Conservation (phyloP, 805 yeast genomes). For the Yamadazyma akitaensis region DNA sequence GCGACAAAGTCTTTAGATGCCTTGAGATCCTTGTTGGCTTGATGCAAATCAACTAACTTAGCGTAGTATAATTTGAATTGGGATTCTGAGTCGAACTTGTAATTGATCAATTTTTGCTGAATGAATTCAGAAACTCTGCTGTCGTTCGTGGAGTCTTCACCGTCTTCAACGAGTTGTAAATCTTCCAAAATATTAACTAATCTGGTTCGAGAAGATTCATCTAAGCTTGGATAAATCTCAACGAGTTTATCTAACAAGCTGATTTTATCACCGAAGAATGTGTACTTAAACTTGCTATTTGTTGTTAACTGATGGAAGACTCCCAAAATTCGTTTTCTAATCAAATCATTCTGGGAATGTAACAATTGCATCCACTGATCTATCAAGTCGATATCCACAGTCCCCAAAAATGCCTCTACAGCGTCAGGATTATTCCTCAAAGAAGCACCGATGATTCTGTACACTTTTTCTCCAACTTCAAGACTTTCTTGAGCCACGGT, state of each 20-base stretch:
- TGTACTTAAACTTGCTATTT: conserved; percentile 28
- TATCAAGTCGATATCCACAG: conserved; percentile 18
- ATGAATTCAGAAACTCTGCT: conserved; percentile 28
- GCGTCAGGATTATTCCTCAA: conserved; percentile 75
- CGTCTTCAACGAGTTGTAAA: conserved; percentile 25
- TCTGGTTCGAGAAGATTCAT: conserved; percentile 33
- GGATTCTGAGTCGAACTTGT: conserved; percentile 22
- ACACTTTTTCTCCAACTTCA: conserved; percentile 42
- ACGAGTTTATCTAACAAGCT: conserved; percentile 24
- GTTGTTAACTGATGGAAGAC: conserved; percentile 46
- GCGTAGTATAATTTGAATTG: conserved; percentile 42
- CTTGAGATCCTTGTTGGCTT: conserved; percentile 22
- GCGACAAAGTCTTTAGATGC: conserved; percentile 46
- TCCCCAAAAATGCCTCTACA: conserved; percentile 29
- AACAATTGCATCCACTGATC: conserved; percentile 15
- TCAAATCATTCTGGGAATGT: conserved; percentile 18
- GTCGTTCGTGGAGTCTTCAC: conserved; percentile 17
- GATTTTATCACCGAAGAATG: conserved; percentile 21
- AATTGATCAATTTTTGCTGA: conserved; percentile 29
- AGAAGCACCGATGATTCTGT: conserved; percentile 62
- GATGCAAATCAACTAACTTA: conserved; percentile 32
- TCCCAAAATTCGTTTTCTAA: conserved; percentile 50
- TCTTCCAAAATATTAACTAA: conserved; percentile 48
- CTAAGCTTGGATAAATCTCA: conserved; percentile 25
- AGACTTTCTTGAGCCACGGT: conserved; percentile 16